Conservation (phyloP, 495 filamentous ascomycete species). For the Daldinia vernicosa region DNA sequence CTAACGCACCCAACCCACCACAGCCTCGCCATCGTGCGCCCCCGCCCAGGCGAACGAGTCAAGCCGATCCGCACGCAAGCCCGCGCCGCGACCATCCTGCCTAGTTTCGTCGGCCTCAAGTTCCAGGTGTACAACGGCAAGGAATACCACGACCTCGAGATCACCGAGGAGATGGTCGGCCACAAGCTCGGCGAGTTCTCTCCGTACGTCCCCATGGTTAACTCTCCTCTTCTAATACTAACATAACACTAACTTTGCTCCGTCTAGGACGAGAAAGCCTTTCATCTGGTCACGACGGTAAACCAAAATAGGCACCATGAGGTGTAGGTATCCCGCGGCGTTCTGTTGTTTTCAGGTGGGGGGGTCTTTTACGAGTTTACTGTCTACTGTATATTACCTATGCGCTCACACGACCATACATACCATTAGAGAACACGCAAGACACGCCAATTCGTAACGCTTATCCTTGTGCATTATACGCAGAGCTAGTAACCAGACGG, state of each 20-base stretch:
- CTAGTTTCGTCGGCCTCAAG: constrained; percentile 91
- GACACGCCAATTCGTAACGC: background rate
- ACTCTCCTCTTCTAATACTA: background rate
- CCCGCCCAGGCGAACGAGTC: constrained; percentile 67
- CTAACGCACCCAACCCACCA: background rate
- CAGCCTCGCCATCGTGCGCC: constrained; percentile 70
- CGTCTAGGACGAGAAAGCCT: constrained; percentile 79
- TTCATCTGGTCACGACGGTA: constrained; percentile 81
- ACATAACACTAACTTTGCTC: background rate
- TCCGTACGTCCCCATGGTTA: constrained; percentile 65
- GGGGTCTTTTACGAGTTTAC: background rate
- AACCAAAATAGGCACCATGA: constrained; percentile 58
- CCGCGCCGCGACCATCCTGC: constrained; percentile 90
- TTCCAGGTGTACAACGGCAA: constrained; percentile 98
- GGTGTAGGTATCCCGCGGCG: constrained; percentile 17
- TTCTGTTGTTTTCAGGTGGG: constrained; percentile 11
- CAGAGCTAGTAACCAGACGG: background rate
- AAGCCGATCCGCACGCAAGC: constrained; percentile 88
- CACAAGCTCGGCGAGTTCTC: constrained; percentile 97
- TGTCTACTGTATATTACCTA: constrained; percentile 20
- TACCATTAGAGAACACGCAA: constrained; percentile 3
- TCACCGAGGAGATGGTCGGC: constrained; percentile 98
- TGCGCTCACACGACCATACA: constrained; percentile 2
- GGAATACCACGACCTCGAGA: constrained; percentile 83
- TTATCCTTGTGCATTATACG: background rate